These are phyloP conservation scores for Amylostereum areolatum DNA, from an alignment of 1,284 basidiomycete genomes.

Conservation along the genomic window DNA sequence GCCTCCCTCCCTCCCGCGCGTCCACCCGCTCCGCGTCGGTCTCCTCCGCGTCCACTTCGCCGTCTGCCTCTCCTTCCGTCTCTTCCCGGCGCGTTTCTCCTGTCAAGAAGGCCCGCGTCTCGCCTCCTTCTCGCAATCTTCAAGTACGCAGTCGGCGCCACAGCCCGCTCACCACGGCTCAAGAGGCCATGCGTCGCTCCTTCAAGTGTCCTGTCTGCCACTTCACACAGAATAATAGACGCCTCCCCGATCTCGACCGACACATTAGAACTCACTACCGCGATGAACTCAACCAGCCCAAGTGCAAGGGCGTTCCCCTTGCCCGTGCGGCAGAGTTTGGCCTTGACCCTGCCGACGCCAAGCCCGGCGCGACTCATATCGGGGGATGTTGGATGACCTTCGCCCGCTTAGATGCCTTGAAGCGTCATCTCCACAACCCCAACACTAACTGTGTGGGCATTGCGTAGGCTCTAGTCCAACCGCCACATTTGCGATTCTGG, in stretches of 20 bases:
- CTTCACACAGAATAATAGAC: conserved; percentile 17
- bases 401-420: conserved; percentile 21
- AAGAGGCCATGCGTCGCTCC: conserved; percentile 6
- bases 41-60: too few relatives aligned
- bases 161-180: too few relatives aligned
- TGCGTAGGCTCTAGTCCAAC: conserved; percentile 11
- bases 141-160: too few relatives aligned
- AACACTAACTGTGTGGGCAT: conserved; percentile 3
- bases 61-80: too few relatives aligned
- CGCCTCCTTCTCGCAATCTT: too few relatives aligned
- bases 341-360: conserved; percentile 5
- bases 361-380: conserved; percentile 10
- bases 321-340: conserved; percentile 9
- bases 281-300: conserved; percentile 10
- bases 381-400: conserved; percentile 22
- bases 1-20: too few relatives aligned
- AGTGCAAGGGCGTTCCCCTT: conserved; percentile 20
- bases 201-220: conserved; percentile 16
- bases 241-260: conserved; percentile 20
- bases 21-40: too few relatives aligned
- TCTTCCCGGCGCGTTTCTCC: too few relatives aligned
- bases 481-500: neutral
- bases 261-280: conserved; percentile 19
- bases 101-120: too few relatives aligned
- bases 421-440: conserved; percentile 18